These are phyloP conservation scores for Penicillium sp. DNA, from an alignment of 2,329 filamentous ascomycete genomes.

Conservation along the genomic window DNA sequence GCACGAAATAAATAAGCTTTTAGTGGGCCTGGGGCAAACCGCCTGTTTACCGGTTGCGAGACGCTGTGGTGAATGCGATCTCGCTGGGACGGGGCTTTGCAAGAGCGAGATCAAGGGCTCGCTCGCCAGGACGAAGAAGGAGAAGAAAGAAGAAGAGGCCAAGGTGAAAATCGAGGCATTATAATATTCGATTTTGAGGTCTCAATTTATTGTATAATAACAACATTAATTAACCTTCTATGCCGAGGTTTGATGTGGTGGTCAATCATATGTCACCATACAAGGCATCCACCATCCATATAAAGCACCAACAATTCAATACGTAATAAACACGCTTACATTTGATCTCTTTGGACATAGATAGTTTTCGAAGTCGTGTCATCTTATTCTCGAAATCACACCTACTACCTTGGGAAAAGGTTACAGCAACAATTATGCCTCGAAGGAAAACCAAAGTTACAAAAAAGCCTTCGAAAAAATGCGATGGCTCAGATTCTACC, in stretches of 20 bases:
- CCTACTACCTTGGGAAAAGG: background rate
- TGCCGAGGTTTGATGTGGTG: too few relatives aligned
- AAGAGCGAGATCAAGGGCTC: conserved; percentile 65
- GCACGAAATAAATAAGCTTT: conserved; percentile 86
- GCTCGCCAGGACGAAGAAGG: conserved; percentile 55
- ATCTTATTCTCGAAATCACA: too few relatives aligned
- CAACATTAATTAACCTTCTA: too few relatives aligned
- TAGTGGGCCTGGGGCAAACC: conserved; percentile 85
- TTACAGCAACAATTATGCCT: background rate
- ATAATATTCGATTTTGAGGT: background rate
- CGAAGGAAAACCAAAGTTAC: background rate
- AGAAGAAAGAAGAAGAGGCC: conserved; percentile 22
- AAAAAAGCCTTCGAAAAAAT: background rate
- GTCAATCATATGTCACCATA: too few relatives aligned
- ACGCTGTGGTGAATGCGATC: conserved; percentile 78
- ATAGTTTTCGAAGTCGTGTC: too few relatives aligned
- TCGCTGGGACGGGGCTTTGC: conserved; percentile 74
- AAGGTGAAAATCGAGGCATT: background rate
- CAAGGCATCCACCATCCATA: too few relatives aligned
- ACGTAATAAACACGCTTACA: too few relatives aligned
- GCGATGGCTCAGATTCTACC: background rate
- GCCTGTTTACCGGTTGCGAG: conserved; percentile 76
- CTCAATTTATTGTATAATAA: background rate
- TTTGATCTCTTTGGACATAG: too few relatives aligned
- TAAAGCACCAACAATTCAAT: too few relatives aligned